These are phyloP conservation scores for Boletus subparvulus DNA, from an alignment of 768 basidiomycete genomes.

Conservation along the genomic window DNA sequence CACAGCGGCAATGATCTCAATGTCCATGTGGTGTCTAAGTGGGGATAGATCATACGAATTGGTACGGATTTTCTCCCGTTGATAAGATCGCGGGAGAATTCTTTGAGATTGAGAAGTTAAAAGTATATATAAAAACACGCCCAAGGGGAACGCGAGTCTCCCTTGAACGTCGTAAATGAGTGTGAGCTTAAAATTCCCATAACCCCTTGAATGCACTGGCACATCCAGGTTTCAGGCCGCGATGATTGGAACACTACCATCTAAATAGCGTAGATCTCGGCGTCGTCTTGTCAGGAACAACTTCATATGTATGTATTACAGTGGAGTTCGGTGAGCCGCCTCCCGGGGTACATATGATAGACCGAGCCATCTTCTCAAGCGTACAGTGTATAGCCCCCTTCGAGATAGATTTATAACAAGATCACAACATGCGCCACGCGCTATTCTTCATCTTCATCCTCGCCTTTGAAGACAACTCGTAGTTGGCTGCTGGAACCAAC, in stretches of 20 bases:
- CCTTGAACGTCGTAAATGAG: background rate
- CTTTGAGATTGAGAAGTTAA: background rate
- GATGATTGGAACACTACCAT: too few species aligned
- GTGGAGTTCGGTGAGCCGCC: too few species aligned
- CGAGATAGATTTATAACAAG: background rate
- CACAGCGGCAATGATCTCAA: background rate
- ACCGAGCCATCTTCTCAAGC: background rate
- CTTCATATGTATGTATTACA: too few species aligned
- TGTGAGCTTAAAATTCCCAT: constrained; percentile 3
- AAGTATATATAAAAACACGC: background rate
- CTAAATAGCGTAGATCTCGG: too few species aligned
- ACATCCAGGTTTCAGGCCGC: too few species aligned
- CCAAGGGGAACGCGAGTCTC: background rate
- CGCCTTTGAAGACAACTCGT: constrained; percentile 4
- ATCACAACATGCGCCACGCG: background rate
- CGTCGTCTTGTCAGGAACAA: too few species aligned
- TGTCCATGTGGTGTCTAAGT: too few species aligned
- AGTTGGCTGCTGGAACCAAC: constrained; percentile 10
- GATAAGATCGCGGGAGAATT: constrained; percentile 7
- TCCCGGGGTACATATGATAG: background rate
- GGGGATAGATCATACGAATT: background rate
- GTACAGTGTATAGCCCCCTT: background rate
- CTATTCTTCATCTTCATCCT: constrained; percentile 16
- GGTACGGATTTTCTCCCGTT: constrained; percentile 1
- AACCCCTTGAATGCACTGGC: background rate